Evolutionary conservation across 176 grass and related monocot species (phyloP), one percentile per base, ranked within the genome.

Genomic region (Thinopyrum elongatum): DNA sequence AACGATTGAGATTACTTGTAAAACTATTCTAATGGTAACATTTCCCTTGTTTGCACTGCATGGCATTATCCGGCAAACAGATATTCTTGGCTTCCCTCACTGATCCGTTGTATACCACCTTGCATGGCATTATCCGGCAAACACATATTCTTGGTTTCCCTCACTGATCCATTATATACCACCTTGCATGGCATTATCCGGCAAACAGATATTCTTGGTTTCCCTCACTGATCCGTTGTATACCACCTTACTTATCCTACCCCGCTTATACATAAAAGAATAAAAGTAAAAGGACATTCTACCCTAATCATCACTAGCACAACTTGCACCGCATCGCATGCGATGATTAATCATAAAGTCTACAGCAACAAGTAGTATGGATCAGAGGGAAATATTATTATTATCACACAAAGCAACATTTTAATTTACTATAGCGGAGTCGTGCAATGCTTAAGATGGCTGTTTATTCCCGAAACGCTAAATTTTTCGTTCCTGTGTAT

Each of bases 11-110:
- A 53, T 53, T 53, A 53, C 65, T 88, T 83, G 35, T 67, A 26
- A n/a, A 69, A 83, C 16, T 88, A 16, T 3, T 53, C 4, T 72
- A 65, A 88, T 77, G 86, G 68, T 72, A 84, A 84, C 66, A 67
- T 17, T 29, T 81, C 62, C 4, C 17, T 5, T 60, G 46, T 76
- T 31, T 61, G 31, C 64, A 4, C 46, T 12, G 16, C 22, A 17
- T 66, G 53, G 60, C 58, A 13, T 57, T 41, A 21, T 13, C 47
- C 34, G 26, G 51, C 38, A 28, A 70, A 83, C 7, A 63, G 10
- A 70, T 2, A 21, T 71, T 41, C 69, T n/a, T 10, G 65, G 65
- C 27, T 76, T 9, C 65, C 66, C 49, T 8, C 38, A 60, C 4
- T 34, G 30, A 41, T 33, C n/a, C 26, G 8, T 41, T 41, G 9